phyloP scores from a whole-genome alignment of 768 basidiomycete genomes.

The Phanerochaete carnosa region DNA sequence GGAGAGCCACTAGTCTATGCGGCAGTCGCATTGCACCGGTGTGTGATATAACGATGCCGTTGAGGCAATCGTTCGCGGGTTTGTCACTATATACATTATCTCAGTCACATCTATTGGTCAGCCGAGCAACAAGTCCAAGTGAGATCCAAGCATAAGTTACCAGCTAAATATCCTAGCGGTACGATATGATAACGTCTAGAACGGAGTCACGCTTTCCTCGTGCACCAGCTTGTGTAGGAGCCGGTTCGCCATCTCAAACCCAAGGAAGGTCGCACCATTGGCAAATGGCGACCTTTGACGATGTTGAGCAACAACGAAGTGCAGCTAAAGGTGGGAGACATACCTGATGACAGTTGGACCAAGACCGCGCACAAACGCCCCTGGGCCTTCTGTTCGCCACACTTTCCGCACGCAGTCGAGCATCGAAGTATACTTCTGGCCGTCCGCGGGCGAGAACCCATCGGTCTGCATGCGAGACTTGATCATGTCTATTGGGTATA shows the following conservation, averaged over 20 bases:
- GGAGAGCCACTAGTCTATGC: too few relatives aligned
- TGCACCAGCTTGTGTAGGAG: neutral
- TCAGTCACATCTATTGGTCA: too few relatives aligned
- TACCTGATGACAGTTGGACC: slow-evolving; percentile 89
- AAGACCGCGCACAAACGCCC: slow-evolving; percentile 89
- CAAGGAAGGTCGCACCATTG: slow-evolving; percentile 95
- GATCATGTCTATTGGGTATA: slow-evolving; percentile 95
- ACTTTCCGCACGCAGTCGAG: slow-evolving; percentile 81
- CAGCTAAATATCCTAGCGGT: neutral
- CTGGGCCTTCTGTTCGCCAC: slow-evolving; percentile 78
- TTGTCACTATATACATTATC: too few relatives aligned
- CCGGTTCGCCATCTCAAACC: slow-evolving; percentile 92
- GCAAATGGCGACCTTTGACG: slow-evolving; percentile 81
- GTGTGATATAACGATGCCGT: too few relatives aligned
- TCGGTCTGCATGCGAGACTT: slow-evolving; percentile 97
- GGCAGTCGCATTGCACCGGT: too few relatives aligned
- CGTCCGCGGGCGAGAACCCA: slow-evolving; percentile 69
- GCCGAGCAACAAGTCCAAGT: too few relatives aligned
- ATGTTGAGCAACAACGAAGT: neutral
- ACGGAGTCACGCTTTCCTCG: neutral
- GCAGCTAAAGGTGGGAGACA: slow-evolving; percentile 20
- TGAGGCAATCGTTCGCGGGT: too few relatives aligned
- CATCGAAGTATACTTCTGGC: slow-evolving; percentile 80
- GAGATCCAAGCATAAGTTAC: neutral
- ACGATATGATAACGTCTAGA: neutral